These are phyloP conservation scores for Tetragonia tetragonoides DNA, from an alignment of 148 eudicot species.

Conservation along the genomic window DNA sequence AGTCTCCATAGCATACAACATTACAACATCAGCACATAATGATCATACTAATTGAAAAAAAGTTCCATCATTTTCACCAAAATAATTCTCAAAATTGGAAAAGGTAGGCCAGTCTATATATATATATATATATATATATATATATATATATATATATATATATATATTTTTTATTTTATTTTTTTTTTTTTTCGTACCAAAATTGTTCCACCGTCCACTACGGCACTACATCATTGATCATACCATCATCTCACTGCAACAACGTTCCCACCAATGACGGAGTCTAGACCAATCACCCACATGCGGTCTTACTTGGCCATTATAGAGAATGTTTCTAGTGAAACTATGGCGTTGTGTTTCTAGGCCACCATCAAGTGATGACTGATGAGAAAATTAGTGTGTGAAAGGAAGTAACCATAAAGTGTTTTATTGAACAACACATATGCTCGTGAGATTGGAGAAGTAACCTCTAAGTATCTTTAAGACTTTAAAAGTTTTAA, in stretches of 20 bases:
- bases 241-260: not conserved
- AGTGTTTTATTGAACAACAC: not conserved
- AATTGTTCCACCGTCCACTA: not conserved
- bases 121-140: too few relatives aligned
- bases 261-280: not conserved
- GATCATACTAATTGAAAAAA: conserved; percentile 5
- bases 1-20: conserved; percentile 12
- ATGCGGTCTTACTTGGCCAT: not conserved
- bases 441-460: not conserved
- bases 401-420: not conserved
- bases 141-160: too few relatives aligned
- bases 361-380: not conserved
- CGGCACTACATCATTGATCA: too few relatives aligned
- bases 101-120: not conserved
- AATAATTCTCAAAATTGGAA: too few relatives aligned
- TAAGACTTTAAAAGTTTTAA: too few relatives aligned
- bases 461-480: not conserved
- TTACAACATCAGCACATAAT: conserved; percentile 15
- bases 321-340: not conserved
- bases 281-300: not conserved
- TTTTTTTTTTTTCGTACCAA: not conserved
- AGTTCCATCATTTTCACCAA: conserved; percentile 15
- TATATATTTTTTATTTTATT: too few relatives aligned
- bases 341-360: not conserved
- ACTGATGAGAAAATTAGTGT: not conserved